Percentiles rank a stretch among this genome's conserved stretches.
These are phyloP conservation scores for Pyrus betulifolia DNA, from an alignment of 306 rosid species.

Conservation along the genomic window DNA sequence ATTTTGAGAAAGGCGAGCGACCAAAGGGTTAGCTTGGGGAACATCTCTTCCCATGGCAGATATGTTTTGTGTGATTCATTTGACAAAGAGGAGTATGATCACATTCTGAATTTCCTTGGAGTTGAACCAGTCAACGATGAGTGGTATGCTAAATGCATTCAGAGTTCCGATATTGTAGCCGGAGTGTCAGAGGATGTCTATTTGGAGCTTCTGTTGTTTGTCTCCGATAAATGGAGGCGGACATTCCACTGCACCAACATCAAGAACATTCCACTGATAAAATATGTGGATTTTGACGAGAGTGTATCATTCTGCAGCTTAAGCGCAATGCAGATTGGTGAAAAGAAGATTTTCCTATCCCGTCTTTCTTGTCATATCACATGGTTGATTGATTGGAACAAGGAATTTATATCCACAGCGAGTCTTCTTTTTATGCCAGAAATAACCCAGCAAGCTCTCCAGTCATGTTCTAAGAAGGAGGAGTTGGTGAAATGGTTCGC, in stretches of 20 bases:
- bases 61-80: constrained; percentile 43
- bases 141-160: constrained; percentile 73
- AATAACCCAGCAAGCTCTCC: constrained; percentile 36
- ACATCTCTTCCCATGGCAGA: constrained; percentile 48
- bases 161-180: constrained; percentile 42
- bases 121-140: constrained; percentile 33
- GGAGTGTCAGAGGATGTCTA: constrained; percentile 46
- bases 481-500: constrained; percentile 35
- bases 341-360: constrained; percentile 23
- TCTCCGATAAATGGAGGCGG: constrained; percentile 35
- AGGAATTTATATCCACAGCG: constrained; percentile 23
- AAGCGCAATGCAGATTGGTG: background rate
- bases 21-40: constrained; percentile 31
- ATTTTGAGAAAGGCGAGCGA: constrained; percentile 33
- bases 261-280: constrained; percentile 31
- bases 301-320: constrained; percentile 31
- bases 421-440: constrained; percentile 43
- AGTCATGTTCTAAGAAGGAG: background rate
- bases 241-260: constrained; percentile 24
- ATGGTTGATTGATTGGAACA: constrained; percentile 55
- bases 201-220: constrained; percentile 41
- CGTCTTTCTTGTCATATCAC: constrained; percentile 8
- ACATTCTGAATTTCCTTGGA: constrained; percentile 38
- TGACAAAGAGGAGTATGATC: constrained; percentile 34
- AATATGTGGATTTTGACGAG: constrained; percentile 35